Percentiles rank a stretch among this genome's conserved stretches.
These are phyloP conservation scores for Cryphonectria radicalis DNA, from an alignment of 2,329 filamentous ascomycete species.

Conservation along the genomic window DNA sequence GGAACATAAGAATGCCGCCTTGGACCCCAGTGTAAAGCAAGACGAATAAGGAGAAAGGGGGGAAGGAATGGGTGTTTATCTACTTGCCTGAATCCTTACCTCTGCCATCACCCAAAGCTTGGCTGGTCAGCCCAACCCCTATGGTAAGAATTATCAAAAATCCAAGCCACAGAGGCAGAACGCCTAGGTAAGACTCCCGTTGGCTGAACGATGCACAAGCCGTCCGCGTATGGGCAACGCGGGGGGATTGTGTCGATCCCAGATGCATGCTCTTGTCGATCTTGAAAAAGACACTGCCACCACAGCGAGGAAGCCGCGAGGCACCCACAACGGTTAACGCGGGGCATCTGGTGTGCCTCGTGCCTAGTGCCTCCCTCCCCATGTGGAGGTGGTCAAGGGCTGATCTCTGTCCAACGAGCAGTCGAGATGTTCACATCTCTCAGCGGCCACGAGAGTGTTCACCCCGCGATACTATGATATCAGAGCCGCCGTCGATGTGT, in stretches of 20 bases:
- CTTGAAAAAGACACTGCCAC: neutral
- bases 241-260: constrained; percentile 9
- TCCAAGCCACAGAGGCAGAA: neutral
- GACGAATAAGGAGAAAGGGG: neutral
- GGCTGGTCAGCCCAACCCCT: neutral
- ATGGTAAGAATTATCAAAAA: neutral
- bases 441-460: neutral
- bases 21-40: neutral
- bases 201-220: neutral
- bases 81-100: neutral
- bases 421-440: neutral
- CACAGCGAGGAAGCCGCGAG: neutral
- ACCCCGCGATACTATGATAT: neutral
- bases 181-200: neutral
- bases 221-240: neutral
- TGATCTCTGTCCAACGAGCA: neutral
- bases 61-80: neutral
- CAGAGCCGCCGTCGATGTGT: neutral
- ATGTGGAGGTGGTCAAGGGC: neutral
- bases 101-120: neutral
- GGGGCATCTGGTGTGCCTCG: neutral
- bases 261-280: constrained; percentile 4
- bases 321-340: neutral
- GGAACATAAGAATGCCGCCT: neutral
- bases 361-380: neutral